Base-by-base conservation (phyloP, 345 rosid genomes). In the Bretschneidera sinensis region DNA sequence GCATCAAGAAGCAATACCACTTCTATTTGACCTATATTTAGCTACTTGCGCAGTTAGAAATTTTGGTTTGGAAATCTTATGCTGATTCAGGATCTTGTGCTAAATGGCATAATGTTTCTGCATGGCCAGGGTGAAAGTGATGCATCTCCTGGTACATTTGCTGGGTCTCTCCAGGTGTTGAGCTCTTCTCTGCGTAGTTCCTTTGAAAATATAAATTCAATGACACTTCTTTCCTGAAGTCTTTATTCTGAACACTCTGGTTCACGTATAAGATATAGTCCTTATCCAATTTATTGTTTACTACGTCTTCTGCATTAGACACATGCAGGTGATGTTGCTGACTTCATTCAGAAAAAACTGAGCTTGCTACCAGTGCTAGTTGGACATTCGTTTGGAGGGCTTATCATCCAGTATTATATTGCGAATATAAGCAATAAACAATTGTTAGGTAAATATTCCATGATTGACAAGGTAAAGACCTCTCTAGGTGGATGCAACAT, bases 361-460 rank as follows among this genome's bases (percentile, higher is more conserved):
- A 57, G 55, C 52, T 51, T 28, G 48, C 89, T 82, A 10, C 96
- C 98, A 6, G 84, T 87, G 20, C 77, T 89, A 69, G 73, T 89
- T 59, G 97, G 97, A 7, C 98, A 92, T 70, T 92, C 98, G 51
- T 89, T 89, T 64, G 98, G 96, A 68, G 98, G 95, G 65, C 83
- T 89, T 24, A 82, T 87, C 57, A 81, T 89, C 70, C 95, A 92
- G 62, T 82, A 75, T 63, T 89, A 87, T 74, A 71, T 92, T 61
- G 85, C 96, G 56, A 78, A 75, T 43, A 76, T 82, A 21, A 64
- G 71, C 64, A 79, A 70, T 55, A 59, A 61, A 52, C 67, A 59
- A 24, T 14, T 22, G 7, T 55, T 55, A 66, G 88, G 90, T 88
- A 67, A 61, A 31, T 17, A 10, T 25, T 23, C 21, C 60, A 23